Base-by-base conservation (phyloP, 441 rosid genomes). In the Croton setiger region DNA sequence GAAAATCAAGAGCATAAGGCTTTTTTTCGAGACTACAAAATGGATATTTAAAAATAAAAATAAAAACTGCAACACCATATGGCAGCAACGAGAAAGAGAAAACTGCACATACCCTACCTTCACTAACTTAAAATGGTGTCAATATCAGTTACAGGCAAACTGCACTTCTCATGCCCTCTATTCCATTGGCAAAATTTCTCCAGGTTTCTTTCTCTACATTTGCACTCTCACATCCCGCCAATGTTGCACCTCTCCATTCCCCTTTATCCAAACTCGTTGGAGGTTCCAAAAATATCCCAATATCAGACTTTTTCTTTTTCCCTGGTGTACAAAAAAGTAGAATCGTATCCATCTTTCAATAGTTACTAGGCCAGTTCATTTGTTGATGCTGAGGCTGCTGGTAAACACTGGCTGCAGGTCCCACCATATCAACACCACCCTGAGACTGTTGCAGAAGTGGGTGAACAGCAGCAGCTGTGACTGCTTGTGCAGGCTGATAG, bases 361-460 rank as follows among this genome's bases (percentile, higher is more conserved):
- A 93, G 83, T 80, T 89, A 76, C 88, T 82, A 21, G 96, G 96
- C 98, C 98, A 93, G 73, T 88, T 88, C 74, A 88, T 81, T 73
- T 88, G 98, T 77, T 88, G 85, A 78, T 91, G 98, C 84, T 91
- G 98, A 56, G 96, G 85, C 78, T 89, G 98, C 86, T 89, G 98
- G 75, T 87, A 93, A 75, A 88, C 88, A 72, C 72, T 86, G 66
- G 91, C 86, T 31, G 86, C 80, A 48, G 95, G 87, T 71, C 93
- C 91, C 63, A 72, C 91, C 86, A 91, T 86, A 74, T 93, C 96
- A 58, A 80, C 82, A 23, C 84, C 80, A 73, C 96, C 93, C 75
- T 85, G 96, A 70, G 96, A 84, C 82, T 92, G 97, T 72, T 90
- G 96, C 53, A 87, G 78, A 69, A 85, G 94, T 23, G 89, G 97